These are phyloP conservation scores for Colletotrichum siamense DNA, from an alignment of 2,329 filamentous ascomycete genomes.

Conservation along the genomic window DNA sequence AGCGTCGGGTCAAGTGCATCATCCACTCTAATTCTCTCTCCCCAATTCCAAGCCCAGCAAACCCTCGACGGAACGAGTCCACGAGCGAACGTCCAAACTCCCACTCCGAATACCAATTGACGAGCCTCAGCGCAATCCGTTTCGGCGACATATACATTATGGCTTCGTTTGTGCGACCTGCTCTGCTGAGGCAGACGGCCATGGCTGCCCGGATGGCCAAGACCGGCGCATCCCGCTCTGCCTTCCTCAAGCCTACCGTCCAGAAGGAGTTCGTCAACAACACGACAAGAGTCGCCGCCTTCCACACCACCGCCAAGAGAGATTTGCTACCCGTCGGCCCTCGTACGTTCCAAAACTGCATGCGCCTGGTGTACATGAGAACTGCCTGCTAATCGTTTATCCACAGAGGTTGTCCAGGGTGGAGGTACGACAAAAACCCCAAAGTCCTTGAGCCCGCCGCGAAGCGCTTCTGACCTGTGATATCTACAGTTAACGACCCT, in stretches of 20 bases:
- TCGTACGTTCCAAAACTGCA: slow-evolving; percentile 62
- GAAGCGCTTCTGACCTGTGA: slow-evolving; percentile 23
- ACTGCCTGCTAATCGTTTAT: slow-evolving; percentile 45
- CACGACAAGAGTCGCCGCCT: slow-evolving; percentile 70
- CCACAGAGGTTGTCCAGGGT: slow-evolving; percentile 75
- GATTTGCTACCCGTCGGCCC: slow-evolving; percentile 83
- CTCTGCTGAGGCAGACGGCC: slow-evolving; percentile 59
- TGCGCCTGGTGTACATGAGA: neutral
- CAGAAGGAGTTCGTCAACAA: slow-evolving; percentile 33
- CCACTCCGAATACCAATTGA: slow-evolving; percentile 17
- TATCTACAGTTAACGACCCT: slow-evolving; percentile 79
- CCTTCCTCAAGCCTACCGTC: slow-evolving; percentile 26
- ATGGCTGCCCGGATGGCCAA: slow-evolving; percentile 42
- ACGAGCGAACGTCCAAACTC: neutral
- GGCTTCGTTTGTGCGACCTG: slow-evolving; percentile 62
- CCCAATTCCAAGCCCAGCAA: slow-evolving; percentile 15
- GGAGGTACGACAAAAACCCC: slow-evolving; percentile 59
- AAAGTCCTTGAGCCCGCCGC: neutral
- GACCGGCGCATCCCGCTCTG: slow-evolving; percentile 33
- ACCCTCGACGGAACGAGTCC: slow-evolving; percentile 1
- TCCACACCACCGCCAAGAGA: slow-evolving; percentile 82
- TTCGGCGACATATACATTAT: slow-evolving; percentile 36
- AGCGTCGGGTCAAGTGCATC: slow-evolving; percentile 29
- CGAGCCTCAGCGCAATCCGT: neutral
- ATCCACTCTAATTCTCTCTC: slow-evolving; percentile 25